These are phyloP conservation scores for Xylaria sp. DNA, from an alignment of 2,329 filamentous ascomycete genomes.

Conservation along the genomic window DNA sequence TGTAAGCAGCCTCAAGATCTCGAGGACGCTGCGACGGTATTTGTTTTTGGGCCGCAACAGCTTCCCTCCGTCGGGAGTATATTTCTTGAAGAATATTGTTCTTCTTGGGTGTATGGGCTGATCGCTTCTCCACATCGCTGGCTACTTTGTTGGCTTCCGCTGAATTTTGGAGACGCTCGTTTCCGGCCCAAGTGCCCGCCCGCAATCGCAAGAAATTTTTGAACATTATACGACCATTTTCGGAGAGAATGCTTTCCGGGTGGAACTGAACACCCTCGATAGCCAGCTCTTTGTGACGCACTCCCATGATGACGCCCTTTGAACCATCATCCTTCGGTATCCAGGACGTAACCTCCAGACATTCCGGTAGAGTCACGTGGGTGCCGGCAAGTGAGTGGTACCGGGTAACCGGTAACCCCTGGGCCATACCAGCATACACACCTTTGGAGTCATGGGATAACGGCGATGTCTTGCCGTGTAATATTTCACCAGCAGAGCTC, in stretches of 20 bases:
- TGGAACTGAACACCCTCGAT: slow-evolving; percentile 99
- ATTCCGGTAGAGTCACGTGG: slow-evolving; percentile 83
- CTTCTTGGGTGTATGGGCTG: slow-evolving; percentile 64
- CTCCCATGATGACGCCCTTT: slow-evolving; percentile 93
- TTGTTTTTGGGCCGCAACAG: slow-evolving; percentile 82
- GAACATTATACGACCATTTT: slow-evolving; percentile 87
- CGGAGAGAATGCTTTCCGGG: slow-evolving; percentile 95
- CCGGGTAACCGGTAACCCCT: slow-evolving; percentile 86
- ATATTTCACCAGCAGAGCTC: slow-evolving; percentile 91
- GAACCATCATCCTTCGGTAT: slow-evolving; percentile 79
- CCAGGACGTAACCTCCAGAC: slow-evolving; percentile 91
- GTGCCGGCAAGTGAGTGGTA: slow-evolving; percentile 98
- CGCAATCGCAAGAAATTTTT: slow-evolving; percentile 90
- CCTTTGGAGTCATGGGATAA: slow-evolving; percentile 90
- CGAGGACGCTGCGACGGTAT: slow-evolving; percentile 84
- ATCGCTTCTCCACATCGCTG: slow-evolving; percentile 42
- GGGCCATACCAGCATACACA: slow-evolving; percentile 84
- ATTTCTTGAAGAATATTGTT: slow-evolving; percentile 91
- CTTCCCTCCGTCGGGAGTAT: slow-evolving; percentile 80
- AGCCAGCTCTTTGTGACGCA: slow-evolving; percentile 88
- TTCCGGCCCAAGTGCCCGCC: slow-evolving; percentile 91
- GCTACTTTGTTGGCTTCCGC: slow-evolving; percentile 45
- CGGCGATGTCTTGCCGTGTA: slow-evolving; percentile 96
- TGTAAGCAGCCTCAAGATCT: slow-evolving; percentile 87
- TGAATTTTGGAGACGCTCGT: slow-evolving; percentile 66